Conservation (phyloP, 495 filamentous ascomycete species). For the Penicillium waksmanii region DNA sequence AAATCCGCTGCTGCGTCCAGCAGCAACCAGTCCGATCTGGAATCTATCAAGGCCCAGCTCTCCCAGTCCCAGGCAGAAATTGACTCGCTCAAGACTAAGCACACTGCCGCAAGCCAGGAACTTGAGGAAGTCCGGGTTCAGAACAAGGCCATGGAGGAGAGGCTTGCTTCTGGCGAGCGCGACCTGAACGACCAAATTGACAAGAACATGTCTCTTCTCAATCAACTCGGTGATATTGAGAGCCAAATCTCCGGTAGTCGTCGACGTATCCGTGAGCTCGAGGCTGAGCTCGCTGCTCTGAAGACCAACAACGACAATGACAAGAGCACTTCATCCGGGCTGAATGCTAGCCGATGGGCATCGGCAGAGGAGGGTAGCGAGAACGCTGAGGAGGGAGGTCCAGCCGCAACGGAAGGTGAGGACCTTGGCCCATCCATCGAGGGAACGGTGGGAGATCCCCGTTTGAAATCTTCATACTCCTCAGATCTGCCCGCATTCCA, state of each 20-base stretch:
- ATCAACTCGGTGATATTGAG: conserved; percentile 48
- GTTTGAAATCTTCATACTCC: conserved; percentile 39
- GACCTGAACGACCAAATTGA: conserved; percentile 51
- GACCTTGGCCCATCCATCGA: conserved; percentile 57
- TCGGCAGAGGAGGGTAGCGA: conserved; percentile 36
- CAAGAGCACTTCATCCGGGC: conserved; percentile 31
- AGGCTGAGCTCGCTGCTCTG: conserved; percentile 48
- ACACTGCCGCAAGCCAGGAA: conserved; percentile 32
- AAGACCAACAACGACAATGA: conserved; percentile 38
- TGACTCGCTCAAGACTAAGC: conserved; percentile 36
- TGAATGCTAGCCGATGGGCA: conserved; percentile 50
- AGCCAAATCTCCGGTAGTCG: conserved; percentile 42
- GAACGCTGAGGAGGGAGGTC: conserved; percentile 39
- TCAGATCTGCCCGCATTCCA: conserved; percentile 40
- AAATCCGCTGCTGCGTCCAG: conserved; percentile 35
- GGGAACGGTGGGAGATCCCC: conserved; percentile 57
- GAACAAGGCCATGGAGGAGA: conserved; percentile 41
- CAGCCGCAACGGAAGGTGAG: conserved; percentile 55
- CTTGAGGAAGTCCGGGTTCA: conserved; percentile 38
- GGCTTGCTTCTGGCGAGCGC: conserved; percentile 40
- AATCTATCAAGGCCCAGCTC: conserved; percentile 38
- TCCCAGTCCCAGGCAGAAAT: conserved; percentile 41
- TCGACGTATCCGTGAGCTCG: conserved; percentile 49
- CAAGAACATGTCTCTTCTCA: conserved; percentile 54
- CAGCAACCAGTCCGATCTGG: conserved; percentile 39